Evolutionary conservation across 495 filamentous ascomycete genomes (phyloP).

Genomic region (Gamarada debralockiae): DNA sequence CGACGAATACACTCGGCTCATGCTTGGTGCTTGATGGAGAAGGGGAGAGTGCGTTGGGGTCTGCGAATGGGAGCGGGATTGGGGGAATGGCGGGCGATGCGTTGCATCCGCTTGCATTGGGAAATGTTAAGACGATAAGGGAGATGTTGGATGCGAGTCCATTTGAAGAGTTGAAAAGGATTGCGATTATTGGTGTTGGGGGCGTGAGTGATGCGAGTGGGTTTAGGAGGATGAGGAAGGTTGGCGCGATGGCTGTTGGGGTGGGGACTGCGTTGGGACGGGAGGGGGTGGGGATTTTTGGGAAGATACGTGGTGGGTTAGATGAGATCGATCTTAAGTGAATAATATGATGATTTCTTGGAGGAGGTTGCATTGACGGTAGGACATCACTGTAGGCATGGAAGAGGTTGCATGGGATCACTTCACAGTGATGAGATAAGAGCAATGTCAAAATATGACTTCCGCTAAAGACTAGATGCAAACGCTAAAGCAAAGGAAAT

Average conservation of each 20-base stretch:
- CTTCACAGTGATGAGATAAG: too few relatives aligned
- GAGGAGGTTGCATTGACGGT: not conserved
- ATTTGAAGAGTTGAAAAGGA: slow-evolving; percentile 33
- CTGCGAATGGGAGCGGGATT: slow-evolving; percentile 46
- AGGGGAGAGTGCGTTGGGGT: slow-evolving; percentile 29
- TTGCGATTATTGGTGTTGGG: slow-evolving; percentile 62
- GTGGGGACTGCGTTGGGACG: slow-evolving; percentile 61
- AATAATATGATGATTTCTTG: not conserved
- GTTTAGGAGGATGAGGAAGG: slow-evolving; percentile 56
- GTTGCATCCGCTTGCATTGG: slow-evolving; percentile 68
- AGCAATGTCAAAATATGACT: slow-evolving; percentile 16
- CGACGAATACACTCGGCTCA: slow-evolving; percentile 67
- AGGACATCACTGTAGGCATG: too few relatives aligned
- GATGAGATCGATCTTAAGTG: not conserved
- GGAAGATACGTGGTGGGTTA: slow-evolving; percentile 37
- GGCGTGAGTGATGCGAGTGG: slow-evolving; percentile 58
- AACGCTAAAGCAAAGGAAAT: slow-evolving; percentile 30
- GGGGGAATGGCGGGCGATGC: slow-evolving; percentile 65
- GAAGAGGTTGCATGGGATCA: not conserved
- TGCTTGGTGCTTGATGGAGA: slow-evolving; percentile 47
- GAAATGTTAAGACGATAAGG: slow-evolving; percentile 61
- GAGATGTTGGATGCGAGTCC: slow-evolving; percentile 43
- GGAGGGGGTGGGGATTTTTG: slow-evolving; percentile 56
- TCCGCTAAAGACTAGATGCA: slow-evolving; percentile 24
- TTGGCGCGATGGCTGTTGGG: slow-evolving; percentile 58